phyloP scores from a whole-genome alignment of 2,329 filamentous ascomycete genomes.

The Pestalotiopsis sp. region DNA sequence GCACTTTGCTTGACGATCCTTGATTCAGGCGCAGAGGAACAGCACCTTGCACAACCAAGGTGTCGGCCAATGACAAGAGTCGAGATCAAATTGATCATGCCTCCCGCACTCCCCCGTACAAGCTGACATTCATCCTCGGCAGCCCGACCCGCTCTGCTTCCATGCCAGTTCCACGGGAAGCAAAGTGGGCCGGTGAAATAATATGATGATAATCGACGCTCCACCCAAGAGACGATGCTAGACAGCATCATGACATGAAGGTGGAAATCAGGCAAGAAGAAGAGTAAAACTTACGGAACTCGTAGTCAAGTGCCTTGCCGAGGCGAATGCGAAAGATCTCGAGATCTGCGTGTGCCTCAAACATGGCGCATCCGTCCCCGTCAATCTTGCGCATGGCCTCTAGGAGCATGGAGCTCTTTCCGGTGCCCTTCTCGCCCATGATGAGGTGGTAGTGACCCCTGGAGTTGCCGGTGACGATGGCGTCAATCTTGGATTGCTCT shows the following conservation, averaged over 20 bases:
- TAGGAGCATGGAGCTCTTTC: conserved; percentile 90
- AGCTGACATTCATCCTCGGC: no score
- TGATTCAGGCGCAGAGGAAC: background rate
- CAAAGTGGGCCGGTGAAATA: background rate
- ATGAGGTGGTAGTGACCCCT: conserved; percentile 88
- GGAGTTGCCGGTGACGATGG: conserved; percentile 75
- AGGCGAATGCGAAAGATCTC: conserved; percentile 94
- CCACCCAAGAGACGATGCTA: background rate
- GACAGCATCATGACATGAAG: background rate
- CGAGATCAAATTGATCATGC: background rate
- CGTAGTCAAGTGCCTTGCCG: conserved; percentile 92
- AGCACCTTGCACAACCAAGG: background rate
- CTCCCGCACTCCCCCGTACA: no score
- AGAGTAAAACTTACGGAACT: conserved; percentile 61
- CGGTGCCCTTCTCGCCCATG: conserved; percentile 93
- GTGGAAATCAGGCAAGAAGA: background rate
- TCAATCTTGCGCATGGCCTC: conserved; percentile 94
- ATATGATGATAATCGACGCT: background rate
- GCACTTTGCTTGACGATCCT: background rate
- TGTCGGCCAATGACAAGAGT: background rate
- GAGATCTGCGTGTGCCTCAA: conserved; percentile 92
- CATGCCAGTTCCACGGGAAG: background rate
- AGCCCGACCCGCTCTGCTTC: background rate
- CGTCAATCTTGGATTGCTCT: conserved; percentile 81
- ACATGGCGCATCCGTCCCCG: conserved; percentile 89